Conservation (phyloP, 169 alveolate genomes). For the Plasmodium vivax region DNA sequence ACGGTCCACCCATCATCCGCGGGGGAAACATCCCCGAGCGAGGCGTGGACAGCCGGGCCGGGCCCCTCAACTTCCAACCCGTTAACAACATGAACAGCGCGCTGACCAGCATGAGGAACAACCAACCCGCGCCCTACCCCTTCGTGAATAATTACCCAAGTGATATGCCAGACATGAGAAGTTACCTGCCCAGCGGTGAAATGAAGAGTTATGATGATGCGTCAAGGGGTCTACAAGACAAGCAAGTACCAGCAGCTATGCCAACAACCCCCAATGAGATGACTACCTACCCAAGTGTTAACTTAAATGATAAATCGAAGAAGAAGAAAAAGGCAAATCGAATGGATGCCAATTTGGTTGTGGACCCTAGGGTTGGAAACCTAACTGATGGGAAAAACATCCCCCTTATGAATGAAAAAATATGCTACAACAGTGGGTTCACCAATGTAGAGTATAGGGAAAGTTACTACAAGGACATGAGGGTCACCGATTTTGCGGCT, state of each 20-base stretch:
- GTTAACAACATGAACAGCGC: background rate
- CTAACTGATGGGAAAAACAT: background rate
- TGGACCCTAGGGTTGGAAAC: background rate
- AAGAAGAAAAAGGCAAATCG: background rate
- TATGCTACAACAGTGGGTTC: background rate
- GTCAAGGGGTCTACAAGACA: background rate
- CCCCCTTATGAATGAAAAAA: background rate
- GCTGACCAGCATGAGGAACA: conserved; percentile 1
- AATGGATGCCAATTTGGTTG: background rate
- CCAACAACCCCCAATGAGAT: background rate
- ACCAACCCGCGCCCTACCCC: background rate
- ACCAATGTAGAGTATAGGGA: background rate
- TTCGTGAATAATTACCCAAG: background rate
- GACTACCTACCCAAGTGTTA: background rate
- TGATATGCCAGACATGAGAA: background rate
- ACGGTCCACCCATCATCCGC: background rate
- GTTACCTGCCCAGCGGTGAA: background rate
- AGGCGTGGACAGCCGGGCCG: background rate
- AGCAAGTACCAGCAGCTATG: background rate
- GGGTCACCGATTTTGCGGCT: background rate
- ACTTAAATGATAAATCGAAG: background rate
- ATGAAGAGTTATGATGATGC: conserved; percentile 10
- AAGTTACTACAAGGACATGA: background rate
- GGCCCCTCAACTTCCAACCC: background rate
- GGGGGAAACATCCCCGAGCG: background rate